phyloP scores from a whole-genome alignment of 257 asterid genomes.

The Gynochthodes officinalis region DNA sequence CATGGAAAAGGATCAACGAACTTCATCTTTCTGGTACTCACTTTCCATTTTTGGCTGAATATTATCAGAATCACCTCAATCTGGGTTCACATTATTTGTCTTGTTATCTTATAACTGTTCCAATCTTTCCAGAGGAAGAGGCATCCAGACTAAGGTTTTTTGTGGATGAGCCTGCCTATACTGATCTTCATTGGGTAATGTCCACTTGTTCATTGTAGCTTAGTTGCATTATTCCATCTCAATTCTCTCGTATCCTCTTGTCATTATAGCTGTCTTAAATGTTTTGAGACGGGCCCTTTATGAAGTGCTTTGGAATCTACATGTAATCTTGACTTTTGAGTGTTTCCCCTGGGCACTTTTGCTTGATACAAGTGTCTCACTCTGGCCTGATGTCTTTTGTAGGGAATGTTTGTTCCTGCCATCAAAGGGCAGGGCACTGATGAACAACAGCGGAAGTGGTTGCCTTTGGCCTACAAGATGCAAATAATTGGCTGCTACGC shows the following conservation, averaged over 20 bases:
- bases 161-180: conserved; percentile 89
- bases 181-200: conserved; percentile 97
- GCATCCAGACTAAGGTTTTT: conserved; percentile 67
- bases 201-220: neutral
- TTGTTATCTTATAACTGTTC: conserved; percentile 9
- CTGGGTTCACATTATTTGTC: neutral
- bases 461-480: conserved; percentile 92
- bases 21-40: conserved; percentile 64
- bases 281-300: neutral
- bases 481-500: conserved; percentile 99
- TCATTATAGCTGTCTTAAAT: neutral
- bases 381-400: conserved; percentile 18
- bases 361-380: conserved; percentile 12
- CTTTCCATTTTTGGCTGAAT: neutral
- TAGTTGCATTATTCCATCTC: neutral
- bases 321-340: neutral
- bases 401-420: conserved; percentile 98
- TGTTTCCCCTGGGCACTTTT: no score
- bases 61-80: neutral
- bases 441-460: conserved; percentile 87
- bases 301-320: neutral
- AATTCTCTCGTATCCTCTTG: neutral
- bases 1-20: conserved; percentile 69
- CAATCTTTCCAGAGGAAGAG: conserved; percentile 67
- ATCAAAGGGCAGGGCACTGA: conserved; percentile 95